Conservation (phyloP, 148 eudicot genomes). For the Oxyria digyna region DNA sequence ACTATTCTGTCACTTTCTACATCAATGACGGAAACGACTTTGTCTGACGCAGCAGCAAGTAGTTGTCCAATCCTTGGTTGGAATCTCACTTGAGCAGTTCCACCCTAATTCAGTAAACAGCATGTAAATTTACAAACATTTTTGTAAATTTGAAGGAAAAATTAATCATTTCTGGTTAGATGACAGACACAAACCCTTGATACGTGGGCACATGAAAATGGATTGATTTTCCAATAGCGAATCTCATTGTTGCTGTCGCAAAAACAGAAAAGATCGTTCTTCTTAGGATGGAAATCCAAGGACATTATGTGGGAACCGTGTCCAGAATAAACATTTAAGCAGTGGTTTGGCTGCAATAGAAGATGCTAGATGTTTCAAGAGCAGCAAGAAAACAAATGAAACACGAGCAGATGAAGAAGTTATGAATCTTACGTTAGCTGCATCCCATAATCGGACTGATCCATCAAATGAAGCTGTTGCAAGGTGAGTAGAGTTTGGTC, state of each 20-base stretch:
- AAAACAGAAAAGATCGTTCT: conserved; percentile 78
- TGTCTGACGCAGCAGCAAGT: conserved; percentile 87
- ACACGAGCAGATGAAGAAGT: neutral
- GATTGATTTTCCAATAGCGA: conserved; percentile 62
- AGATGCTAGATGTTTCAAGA: neutral
- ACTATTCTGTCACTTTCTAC: conserved; percentile 69
- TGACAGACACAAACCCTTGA: conserved; percentile 45
- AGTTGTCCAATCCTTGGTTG: conserved; percentile 74
- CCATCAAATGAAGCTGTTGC: conserved; percentile 85
- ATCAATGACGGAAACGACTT: conserved; percentile 72
- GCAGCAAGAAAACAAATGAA: neutral
- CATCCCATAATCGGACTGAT: conserved; percentile 91
- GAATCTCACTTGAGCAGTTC: conserved; percentile 83
- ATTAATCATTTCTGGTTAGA: neutral
- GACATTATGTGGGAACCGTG: conserved; percentile 73
- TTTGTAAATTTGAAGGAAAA: neutral
- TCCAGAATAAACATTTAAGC: conserved; percentile 61
- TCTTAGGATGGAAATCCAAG: conserved; percentile 94
- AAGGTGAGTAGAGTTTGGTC: conserved; percentile 76
- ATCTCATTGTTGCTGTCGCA: conserved; percentile 80
- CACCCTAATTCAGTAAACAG: conserved; percentile 52
- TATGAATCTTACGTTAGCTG: conserved; percentile 50
- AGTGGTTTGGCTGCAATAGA: conserved; percentile 71
- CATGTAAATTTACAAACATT: neutral
- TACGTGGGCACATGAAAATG: conserved; percentile 55